phyloP scores from a whole-genome alignment of 176 grass and related monocot genomes.

The Lolium perenne region DNA sequence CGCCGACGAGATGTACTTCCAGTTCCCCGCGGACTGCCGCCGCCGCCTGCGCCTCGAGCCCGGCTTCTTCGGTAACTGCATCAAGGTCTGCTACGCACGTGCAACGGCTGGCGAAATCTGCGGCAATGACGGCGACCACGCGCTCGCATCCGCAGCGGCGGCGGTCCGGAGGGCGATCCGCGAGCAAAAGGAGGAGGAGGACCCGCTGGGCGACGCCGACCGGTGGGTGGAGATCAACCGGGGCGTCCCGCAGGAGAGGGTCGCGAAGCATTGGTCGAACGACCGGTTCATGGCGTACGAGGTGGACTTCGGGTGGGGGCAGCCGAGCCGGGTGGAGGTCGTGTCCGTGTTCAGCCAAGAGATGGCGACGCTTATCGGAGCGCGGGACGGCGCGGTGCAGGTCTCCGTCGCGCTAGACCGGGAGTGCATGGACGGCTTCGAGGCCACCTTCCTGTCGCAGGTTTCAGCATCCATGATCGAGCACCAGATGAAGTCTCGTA shows the following conservation, averaged over 20 bases:
- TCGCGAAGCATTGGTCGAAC: conserved; percentile 13
- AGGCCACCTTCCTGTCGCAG: not conserved
- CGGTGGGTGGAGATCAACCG: not conserved
- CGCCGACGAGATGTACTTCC: not conserved
- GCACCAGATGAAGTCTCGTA: too few relatives aligned
- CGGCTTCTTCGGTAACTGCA: conserved; percentile 59
- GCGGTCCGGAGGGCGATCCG: conserved; percentile 1
- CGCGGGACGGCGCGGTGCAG: conserved; percentile 38
- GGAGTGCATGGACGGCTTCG: not conserved
- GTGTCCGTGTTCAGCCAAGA: conserved; percentile 20
- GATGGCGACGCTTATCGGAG: conserved; percentile 26
- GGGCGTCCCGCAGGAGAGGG: not conserved
- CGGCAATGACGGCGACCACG: not conserved
- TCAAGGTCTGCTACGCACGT: conserved; percentile 16
- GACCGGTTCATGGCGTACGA: conserved; percentile 48
- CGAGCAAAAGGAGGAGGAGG: not conserved
- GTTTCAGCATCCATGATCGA: too few relatives aligned
- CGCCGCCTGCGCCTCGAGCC: conserved; percentile 12
- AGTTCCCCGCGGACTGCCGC: conserved; percentile 42
- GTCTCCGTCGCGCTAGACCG: not conserved
- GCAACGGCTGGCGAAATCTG: conserved; percentile 26
- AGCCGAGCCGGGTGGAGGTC: conserved; percentile 47
- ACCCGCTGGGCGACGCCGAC: not conserved
- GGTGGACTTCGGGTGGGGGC: conserved; percentile 50
- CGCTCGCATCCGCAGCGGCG: not conserved